phyloP scores from a whole-genome alignment of 1,139 yeast species.

The Yamadazyma mexicana region DNA sequence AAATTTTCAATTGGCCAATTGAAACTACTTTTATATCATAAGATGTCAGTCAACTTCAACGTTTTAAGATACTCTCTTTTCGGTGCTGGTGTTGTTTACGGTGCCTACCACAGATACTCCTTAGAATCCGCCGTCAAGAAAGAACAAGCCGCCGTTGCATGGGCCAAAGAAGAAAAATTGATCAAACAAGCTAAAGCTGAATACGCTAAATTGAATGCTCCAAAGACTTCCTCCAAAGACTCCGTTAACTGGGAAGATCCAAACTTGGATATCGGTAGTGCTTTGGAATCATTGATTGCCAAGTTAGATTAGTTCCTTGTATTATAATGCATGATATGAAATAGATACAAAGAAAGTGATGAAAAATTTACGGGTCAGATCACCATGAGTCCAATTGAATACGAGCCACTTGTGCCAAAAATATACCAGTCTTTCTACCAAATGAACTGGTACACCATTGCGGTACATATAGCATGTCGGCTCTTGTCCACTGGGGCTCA shows the following conservation, averaged over 20 bases:
- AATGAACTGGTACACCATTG: too few relatives aligned
- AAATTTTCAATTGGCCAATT: slow-evolving; percentile 12
- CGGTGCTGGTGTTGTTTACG: slow-evolving; percentile 87
- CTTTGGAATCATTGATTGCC: slow-evolving; percentile 43
- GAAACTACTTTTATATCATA: slow-evolving; percentile 3
- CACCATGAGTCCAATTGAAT: too few relatives aligned
- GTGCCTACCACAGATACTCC: slow-evolving; percentile 79
- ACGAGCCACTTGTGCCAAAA: too few relatives aligned
- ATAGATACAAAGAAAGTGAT: background rate
- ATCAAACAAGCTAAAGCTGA: slow-evolving; percentile 87
- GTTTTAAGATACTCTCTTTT: slow-evolving; percentile 92
- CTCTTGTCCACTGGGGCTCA: too few relatives aligned
- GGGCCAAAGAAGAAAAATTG: slow-evolving; percentile 68
- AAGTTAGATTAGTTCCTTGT: slow-evolving; percentile 36
- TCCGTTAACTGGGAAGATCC: slow-evolving; percentile 85
- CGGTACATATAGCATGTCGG: too few relatives aligned
- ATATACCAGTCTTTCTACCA: too few relatives aligned
- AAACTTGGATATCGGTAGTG: slow-evolving; percentile 74
- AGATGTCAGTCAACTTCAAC: slow-evolving; percentile 38
- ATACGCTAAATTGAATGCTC: slow-evolving; percentile 67
- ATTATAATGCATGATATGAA: slow-evolving; percentile 5
- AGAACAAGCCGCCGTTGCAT: slow-evolving; percentile 59
- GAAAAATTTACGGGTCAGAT: too few relatives aligned
- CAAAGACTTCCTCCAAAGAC: slow-evolving; percentile 38
- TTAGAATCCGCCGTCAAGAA: slow-evolving; percentile 62